Conservation (phyloP, 2,329 filamentous ascomycete genomes). For the Claviceps capensis region DNA sequence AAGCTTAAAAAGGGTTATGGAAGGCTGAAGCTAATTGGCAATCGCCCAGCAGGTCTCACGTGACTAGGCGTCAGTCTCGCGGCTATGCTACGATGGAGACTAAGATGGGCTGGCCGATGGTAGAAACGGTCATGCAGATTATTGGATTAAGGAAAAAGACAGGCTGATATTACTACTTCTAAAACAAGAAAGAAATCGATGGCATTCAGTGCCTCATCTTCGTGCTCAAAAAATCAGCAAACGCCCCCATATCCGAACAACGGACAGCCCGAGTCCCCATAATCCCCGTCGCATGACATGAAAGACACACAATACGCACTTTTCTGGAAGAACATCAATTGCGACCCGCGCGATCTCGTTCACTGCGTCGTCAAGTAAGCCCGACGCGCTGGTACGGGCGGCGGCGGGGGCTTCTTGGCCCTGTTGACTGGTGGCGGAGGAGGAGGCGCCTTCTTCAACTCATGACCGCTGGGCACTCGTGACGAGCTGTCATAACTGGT, state of each 20-base stretch:
- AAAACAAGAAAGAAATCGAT: neutral
- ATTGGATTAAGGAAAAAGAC: neutral
- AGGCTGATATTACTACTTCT: no score
- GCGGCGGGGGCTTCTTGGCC: conserved; percentile 25
- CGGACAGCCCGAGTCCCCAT: neutral
- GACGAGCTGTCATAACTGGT: conserved; percentile 40
- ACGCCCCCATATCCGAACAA: no score
- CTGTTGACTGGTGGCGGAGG: conserved; percentile 38
- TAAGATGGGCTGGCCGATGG: neutral
- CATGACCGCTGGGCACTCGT: conserved; percentile 4
- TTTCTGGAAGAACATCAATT: neutral
- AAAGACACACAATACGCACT: neutral
- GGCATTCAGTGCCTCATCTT: no score
- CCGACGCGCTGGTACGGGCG: conserved; percentile 19
- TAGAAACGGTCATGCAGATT: neutral
- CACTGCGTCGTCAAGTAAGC: conserved; percentile 12
- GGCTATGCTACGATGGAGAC: neutral
- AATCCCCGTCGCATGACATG: neutral
- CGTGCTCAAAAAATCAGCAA: no score
- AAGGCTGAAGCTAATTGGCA: neutral
- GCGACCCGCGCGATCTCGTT: neutral
- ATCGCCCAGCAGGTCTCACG: conserved; percentile 5
- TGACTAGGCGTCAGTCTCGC: conserved; percentile 2
- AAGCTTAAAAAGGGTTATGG: no score
- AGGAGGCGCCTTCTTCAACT: conserved; percentile 40